These are phyloP conservation scores for Candida nemodendra DNA, from an alignment of 805 yeast genomes.

Conservation along the genomic window DNA sequence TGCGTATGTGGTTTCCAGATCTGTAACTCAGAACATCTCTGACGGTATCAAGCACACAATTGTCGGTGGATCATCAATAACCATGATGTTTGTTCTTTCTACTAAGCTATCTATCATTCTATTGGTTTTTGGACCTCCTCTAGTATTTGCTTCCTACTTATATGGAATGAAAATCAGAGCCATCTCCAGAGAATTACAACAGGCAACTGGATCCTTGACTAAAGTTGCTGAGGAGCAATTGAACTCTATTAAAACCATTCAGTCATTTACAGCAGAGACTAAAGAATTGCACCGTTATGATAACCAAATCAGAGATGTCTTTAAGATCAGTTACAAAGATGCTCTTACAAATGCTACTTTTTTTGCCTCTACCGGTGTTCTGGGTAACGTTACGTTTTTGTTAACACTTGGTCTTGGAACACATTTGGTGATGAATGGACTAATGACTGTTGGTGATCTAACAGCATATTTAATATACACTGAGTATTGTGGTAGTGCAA, in stretches of 20 bases:
- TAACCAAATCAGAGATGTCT: conserved; percentile 62
- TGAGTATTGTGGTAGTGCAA: conserved; percentile 88
- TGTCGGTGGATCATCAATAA: conserved; percentile 78
- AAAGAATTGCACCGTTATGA: conserved; percentile 76
- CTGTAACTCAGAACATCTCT: conserved; percentile 84
- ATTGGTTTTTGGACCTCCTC: conserved; percentile 80
- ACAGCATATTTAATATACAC: conserved; percentile 95
- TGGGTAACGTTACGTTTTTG: conserved; percentile 78
- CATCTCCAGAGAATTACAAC: conserved; percentile 75
- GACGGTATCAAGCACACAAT: conserved; percentile 86
- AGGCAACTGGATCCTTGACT: conserved; percentile 81
- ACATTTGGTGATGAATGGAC: conserved; percentile 68
- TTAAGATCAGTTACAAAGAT: conserved; percentile 73
- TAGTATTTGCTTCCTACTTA: conserved; percentile 73
- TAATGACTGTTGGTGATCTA: conserved; percentile 81
- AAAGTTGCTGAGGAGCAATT: conserved; percentile 91
- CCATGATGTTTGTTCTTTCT: conserved; percentile 88
- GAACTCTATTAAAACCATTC: conserved; percentile 82
- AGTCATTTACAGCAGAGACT: conserved; percentile 84
- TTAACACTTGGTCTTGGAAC: conserved; percentile 81
- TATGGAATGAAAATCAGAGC: conserved; percentile 81
- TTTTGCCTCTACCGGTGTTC: conserved; percentile 75
- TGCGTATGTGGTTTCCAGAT: conserved; percentile 82
- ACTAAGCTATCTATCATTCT: conserved; percentile 76
- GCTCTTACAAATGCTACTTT: conserved; percentile 78